A percentile compares a stretch with the other conserved stretches of the same genome.
phyloP scores from a whole-genome alignment of 805 yeast genomes.

The Teunomyces kruisii region DNA sequence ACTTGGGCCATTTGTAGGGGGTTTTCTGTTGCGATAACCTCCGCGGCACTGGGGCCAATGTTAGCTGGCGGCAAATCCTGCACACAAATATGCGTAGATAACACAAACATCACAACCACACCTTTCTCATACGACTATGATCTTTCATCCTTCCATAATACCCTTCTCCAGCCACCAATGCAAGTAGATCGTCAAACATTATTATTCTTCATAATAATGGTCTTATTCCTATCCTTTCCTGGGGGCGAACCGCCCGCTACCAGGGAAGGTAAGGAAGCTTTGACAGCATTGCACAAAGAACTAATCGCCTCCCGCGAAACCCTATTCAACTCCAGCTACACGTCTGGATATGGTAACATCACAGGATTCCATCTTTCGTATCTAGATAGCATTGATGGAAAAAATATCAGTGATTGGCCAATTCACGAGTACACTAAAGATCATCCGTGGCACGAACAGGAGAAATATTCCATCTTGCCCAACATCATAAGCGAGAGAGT shows the following conservation, averaged over 20 bases:
- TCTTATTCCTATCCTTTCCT: constrained; percentile 34
- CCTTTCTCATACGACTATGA: no score
- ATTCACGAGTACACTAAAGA: constrained; percentile 46
- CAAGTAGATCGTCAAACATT: constrained; percentile 34
- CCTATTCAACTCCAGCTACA: constrained; percentile 43
- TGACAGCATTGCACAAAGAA: constrained; percentile 23
- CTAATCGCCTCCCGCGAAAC: constrained; percentile 16
- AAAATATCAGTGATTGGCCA: constrained; percentile 57
- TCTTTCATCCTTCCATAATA: not conserved
- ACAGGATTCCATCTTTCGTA: constrained; percentile 74
- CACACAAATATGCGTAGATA: not conserved
- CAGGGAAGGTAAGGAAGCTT: constrained; percentile 23
- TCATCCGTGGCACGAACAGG: constrained; percentile 44
- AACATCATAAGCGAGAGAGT: constrained; percentile 51
- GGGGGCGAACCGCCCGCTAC: constrained; percentile 30
- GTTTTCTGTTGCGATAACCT: no score
- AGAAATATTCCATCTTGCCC: constrained; percentile 60
- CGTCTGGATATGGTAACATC: constrained; percentile 62
- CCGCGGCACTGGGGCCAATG: no score
- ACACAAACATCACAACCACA: no score
- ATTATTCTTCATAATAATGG: constrained; percentile 33
- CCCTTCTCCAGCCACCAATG: not conserved
- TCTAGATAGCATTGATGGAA: constrained; percentile 50
- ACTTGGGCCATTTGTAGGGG: no score
- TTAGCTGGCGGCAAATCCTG: not conserved